Conservation (phyloP, 345 rosid species). For the Crucihimalaya himalaica region DNA sequence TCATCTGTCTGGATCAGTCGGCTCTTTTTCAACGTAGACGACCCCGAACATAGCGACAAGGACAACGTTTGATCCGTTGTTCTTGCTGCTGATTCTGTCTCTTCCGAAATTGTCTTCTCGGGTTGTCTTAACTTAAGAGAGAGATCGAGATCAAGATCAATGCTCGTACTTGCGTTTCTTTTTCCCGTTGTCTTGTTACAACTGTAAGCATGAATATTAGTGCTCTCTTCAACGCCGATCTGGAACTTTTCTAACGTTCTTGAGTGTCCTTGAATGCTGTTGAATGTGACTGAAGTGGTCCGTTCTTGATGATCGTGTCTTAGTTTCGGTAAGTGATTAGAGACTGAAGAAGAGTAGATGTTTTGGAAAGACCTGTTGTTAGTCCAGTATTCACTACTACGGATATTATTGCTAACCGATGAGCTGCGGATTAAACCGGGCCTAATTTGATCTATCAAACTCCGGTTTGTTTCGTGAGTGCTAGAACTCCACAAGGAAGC, state of each 20-base stretch:
- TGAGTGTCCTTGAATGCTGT: slow-evolving; percentile 34
- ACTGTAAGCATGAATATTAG: slow-evolving; percentile 11
- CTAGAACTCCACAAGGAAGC: slow-evolving; percentile 56
- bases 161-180: slow-evolving; percentile 46
- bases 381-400: slow-evolving; percentile 33
- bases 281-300: slow-evolving; percentile 15
- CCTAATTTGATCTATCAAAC: slow-evolving; percentile 44
- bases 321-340: slow-evolving; percentile 25
- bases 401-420: slow-evolving; percentile 40
- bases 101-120: slow-evolving; percentile 26
- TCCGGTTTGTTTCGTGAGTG: slow-evolving; percentile 46
- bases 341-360: slow-evolving; percentile 28
- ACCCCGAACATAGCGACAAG: slow-evolving; percentile 54
- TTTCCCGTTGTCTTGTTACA: slow-evolving; percentile 35
- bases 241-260: slow-evolving; percentile 23
- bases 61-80: slow-evolving; percentile 49
- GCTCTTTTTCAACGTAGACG: slow-evolving; percentile 47
- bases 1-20: slow-evolving; percentile 44
- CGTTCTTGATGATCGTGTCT: slow-evolving; percentile 32
- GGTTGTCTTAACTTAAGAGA: slow-evolving; percentile 45
- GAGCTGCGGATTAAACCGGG: slow-evolving; percentile 42
- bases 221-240: slow-evolving; percentile 31
- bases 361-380: slow-evolving; percentile 33
- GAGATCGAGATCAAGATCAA: slow-evolving; percentile 60
- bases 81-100: slow-evolving; percentile 36